Percentiles rank a stretch among this genome's conserved stretches.
Evolutionary conservation across 441 rosid genomes (phyloP).

Genomic region (Daphne laureola): DNA sequence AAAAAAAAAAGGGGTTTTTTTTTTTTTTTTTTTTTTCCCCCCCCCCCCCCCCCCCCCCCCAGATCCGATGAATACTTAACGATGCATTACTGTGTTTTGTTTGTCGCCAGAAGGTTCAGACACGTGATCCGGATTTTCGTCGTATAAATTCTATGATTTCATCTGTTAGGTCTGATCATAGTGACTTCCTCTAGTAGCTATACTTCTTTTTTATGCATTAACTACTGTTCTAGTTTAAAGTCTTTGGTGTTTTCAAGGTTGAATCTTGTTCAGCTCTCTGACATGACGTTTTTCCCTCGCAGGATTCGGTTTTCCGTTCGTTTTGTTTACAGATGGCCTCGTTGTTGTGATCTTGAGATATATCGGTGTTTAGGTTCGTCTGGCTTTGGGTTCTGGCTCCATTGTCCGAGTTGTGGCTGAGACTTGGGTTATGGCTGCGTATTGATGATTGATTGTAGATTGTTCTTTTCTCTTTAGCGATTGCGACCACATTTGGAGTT

Average conservation of each 20-base stretch:
- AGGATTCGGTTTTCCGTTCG: constrained; percentile 21
- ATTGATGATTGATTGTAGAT: constrained; percentile 35
- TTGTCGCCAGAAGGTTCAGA: neutral
- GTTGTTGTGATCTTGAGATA: constrained; percentile 24
- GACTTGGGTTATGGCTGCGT: constrained; percentile 16
- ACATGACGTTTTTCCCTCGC: constrained; percentile 14
- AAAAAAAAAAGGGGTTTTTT: no score
- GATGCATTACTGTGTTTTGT: constrained; percentile 8
- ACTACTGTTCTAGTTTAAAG: no score
- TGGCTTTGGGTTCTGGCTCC: constrained; percentile 10
- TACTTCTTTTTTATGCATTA: no score
- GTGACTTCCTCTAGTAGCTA: neutral
- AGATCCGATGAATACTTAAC: constrained; percentile 15
- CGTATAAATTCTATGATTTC: constrained; percentile 7
- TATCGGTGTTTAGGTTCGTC: constrained; percentile 10
- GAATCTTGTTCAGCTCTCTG: constrained; percentile 8
- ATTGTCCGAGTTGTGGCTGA: constrained; percentile 10
- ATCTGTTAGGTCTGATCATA: neutral
- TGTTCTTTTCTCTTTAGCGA: constrained; percentile 13
- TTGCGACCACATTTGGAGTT: constrained; percentile 28
- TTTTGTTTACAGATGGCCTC: constrained; percentile 24
- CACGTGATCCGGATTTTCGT: neutral
- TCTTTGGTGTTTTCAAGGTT: neutral
- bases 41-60: no score
- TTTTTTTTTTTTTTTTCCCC: no score